Evolutionary conservation across 1,284 basidiomycete species (phyloP).

Genomic region (Boletellus sp.): DNA sequence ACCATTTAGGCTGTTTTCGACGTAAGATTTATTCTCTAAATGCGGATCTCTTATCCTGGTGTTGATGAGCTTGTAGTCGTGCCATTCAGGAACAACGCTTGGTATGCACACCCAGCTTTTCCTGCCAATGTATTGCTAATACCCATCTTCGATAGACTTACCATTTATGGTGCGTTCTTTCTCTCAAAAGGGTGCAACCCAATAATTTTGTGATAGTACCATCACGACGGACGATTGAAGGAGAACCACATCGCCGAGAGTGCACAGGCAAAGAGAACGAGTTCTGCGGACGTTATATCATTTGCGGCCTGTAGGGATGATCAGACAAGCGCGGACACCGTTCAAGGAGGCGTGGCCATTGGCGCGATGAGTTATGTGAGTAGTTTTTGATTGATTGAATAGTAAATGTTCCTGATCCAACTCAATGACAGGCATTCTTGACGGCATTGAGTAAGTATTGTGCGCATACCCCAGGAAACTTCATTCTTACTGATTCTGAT

Average conservation of each 20-base stretch:
- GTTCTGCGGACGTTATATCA: conserved; percentile 53
- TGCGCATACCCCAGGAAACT: not conserved
- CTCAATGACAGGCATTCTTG: conserved; percentile 60
- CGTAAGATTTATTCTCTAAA: conserved; percentile 37
- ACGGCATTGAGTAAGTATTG: conserved; percentile 45
- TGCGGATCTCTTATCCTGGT: not conserved
- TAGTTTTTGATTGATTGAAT: not conserved
- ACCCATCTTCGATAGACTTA: conserved; percentile 44
- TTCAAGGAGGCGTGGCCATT: conserved; percentile 46
- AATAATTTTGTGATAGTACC: conserved; percentile 44
- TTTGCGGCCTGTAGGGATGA: conserved; percentile 79
- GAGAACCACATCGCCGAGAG: conserved; percentile 43
- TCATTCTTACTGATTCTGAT: conserved; percentile 5
- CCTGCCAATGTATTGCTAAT: not conserved
- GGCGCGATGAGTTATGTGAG: conserved; percentile 74
- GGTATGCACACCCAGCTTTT: conserved; percentile 12
- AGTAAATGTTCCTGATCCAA: not conserved
- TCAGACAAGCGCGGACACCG: conserved; percentile 65
- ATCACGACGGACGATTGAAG: conserved; percentile 54
- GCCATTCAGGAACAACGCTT: conserved; percentile 27
- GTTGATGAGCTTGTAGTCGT: conserved; percentile 20
- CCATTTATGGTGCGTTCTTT: conserved; percentile 50
- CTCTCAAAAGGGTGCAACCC: not conserved
- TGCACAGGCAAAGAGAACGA: conserved; percentile 35
- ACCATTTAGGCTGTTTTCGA: conserved; percentile 67